Evolutionary conservation across 2,329 filamentous ascomycete genomes (phyloP), one percentile per base, ranked within the genome.

Genomic region (Hymenoscyphus albidus): DNA sequence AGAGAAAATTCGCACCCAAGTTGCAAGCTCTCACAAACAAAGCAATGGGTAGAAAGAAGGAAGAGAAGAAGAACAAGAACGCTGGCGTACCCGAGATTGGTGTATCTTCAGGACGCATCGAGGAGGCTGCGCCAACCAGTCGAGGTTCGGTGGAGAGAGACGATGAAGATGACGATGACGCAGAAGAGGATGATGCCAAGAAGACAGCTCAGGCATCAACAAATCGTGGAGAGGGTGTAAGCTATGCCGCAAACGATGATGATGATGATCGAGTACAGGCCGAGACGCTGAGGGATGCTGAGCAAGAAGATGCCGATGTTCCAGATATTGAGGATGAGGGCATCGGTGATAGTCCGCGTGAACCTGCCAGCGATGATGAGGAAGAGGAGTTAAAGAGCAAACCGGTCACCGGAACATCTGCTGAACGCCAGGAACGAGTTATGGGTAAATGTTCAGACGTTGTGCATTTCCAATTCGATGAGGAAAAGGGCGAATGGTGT

Each of bases 241-340:
- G 92, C 14, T 98, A 97, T 71, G 94, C 92, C 48, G 91, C 89
- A 40, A 96, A 96, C 58, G 95, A 98, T 74, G 93, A 97, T 5
- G 94, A 94, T 3, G 95, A 98, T 73, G 85, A 92, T 70, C 88
- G 84, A 42, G 87, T 96, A 62, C 88, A 89, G 71, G 80, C 81
- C 61, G 82, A 84, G 64, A 83, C 89, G 73, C 83, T 85, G 63
- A 81, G 80, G 39, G 86, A 88, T 61, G 82, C 81, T 2, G 81
- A 82, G 2, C 78, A 80, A 27, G 85, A 86, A 22, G 83, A 83
- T 59, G 82, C 86, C 42, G 86, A 89, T 63, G 18, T 61, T 13
- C 68, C 71, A 14, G 78, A 81, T 22, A 77, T 80, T 42, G 83
- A 84, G 70, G 82, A 82, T 65, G 83, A 84, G 71, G 81, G 78